Evolutionary conservation across 1,284 basidiomycete species (phyloP).

Genomic region (Meira nashicola): DNA sequence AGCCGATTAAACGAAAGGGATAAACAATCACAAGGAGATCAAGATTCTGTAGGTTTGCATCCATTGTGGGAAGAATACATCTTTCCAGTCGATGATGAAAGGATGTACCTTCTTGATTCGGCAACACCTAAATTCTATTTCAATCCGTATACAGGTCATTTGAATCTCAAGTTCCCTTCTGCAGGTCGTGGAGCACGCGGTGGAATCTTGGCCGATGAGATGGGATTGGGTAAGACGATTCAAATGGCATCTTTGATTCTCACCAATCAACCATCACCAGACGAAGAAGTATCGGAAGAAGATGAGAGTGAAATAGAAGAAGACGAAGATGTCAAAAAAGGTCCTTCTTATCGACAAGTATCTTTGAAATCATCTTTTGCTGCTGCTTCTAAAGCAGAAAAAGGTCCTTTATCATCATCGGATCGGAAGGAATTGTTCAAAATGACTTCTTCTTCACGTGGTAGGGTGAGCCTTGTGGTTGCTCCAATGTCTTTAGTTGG

Average conservation of each 20-base stretch:
- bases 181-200: conserved; percentile 74
- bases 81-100: conserved; percentile 28
- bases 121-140: conserved; percentile 29
- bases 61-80: conserved; percentile 86
- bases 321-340: conserved; percentile 3
- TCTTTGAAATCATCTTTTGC: conserved; percentile 40
- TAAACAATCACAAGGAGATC: conserved; percentile 1
- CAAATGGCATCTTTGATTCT: conserved; percentile 91
- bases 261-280: conserved; percentile 57
- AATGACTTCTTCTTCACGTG: conserved; percentile 21
- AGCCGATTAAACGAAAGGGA: background rate
- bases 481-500: conserved; percentile 83
- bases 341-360: conserved; percentile 21
- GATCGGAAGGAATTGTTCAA: conserved; percentile 22
- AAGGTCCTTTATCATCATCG: conserved; percentile 7
- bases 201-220: conserved; percentile 76
- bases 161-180: conserved; percentile 79
- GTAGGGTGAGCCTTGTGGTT: conserved; percentile 72
- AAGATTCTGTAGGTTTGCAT: conserved; percentile 62
- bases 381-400: conserved; percentile 10
- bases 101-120: conserved; percentile 20
- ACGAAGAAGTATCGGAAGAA: conserved; percentile 21
- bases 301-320: conserved; percentile 16
- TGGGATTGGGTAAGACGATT: conserved; percentile 93
- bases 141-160: conserved; percentile 66